phyloP scores from a whole-genome alignment of 306 rosid species.

The Dalbergia cultrata region DNA sequence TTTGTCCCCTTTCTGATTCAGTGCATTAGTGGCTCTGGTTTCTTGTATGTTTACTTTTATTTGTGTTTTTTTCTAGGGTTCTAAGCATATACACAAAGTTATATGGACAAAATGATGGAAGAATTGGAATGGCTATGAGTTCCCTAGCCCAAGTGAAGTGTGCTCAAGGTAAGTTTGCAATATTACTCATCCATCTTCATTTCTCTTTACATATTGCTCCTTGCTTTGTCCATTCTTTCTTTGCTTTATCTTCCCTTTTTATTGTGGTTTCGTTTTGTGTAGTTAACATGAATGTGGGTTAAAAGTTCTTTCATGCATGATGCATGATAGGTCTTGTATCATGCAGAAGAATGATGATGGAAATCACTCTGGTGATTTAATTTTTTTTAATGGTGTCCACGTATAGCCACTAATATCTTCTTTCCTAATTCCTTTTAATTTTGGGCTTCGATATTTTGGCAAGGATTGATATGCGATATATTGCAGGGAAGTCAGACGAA shows the following conservation, averaged over 20 bases:
- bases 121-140: slow-evolving; percentile 88
- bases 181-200: slow-evolving; percentile 28
- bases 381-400: background rate
- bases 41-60: slow-evolving; percentile 39
- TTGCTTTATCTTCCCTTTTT: slow-evolving; percentile 1
- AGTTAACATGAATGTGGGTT: background rate
- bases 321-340: slow-evolving; percentile 5
- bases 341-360: slow-evolving; percentile 32
- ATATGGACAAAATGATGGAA: slow-evolving; percentile 85
- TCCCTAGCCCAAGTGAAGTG: slow-evolving; percentile 86
- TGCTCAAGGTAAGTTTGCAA: slow-evolving; percentile 71
- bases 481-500: slow-evolving; percentile 80
- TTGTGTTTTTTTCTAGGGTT: slow-evolving; percentile 60
- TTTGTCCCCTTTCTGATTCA: slow-evolving; percentile 19
- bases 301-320: slow-evolving; percentile 31
- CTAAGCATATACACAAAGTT: slow-evolving; percentile 64
- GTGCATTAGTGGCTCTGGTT: slow-evolving; percentile 25
- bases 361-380: slow-evolving; percentile 8
- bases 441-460: background rate
- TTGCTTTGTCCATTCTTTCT: slow-evolving; percentile 10
- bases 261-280: background rate
- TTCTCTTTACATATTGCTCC: slow-evolving; percentile 23
- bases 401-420: background rate
- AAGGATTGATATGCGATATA: slow-evolving; percentile 26
- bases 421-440: background rate